Evolutionary conservation across 768 basidiomycete genomes (phyloP).

Genomic region (Leccinum uliginosum): DNA sequence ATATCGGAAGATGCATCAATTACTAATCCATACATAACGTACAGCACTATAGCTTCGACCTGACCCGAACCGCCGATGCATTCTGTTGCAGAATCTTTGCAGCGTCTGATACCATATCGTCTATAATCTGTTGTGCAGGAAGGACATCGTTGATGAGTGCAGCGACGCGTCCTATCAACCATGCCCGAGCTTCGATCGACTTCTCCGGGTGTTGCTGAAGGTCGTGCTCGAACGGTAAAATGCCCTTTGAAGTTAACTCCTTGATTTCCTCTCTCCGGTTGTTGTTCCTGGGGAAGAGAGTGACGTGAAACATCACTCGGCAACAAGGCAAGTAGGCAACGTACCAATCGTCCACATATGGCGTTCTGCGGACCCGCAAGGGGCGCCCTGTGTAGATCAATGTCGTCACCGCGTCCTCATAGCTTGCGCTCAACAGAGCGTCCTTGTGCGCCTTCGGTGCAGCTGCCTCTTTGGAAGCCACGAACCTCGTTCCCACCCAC

Average conservation of each 20-base stretch:
- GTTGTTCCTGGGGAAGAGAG: slow-evolving; percentile 49
- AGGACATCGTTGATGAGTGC: slow-evolving; percentile 69
- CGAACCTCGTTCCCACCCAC: slow-evolving; percentile 88
- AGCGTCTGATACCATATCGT: slow-evolving; percentile 69
- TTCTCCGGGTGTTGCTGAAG: slow-evolving; percentile 80
- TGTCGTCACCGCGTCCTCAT: slow-evolving; percentile 80
- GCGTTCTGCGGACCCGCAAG: slow-evolving; percentile 77
- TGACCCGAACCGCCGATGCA: slow-evolving; percentile 36
- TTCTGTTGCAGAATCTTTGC: slow-evolving; percentile 42
- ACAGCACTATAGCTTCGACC: slow-evolving; percentile 45
- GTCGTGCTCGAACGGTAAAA: slow-evolving; percentile 70
- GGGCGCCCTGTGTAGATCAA: slow-evolving; percentile 89
- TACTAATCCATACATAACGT: not conserved
- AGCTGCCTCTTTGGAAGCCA: slow-evolving; percentile 73
- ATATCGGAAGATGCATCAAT: not conserved
- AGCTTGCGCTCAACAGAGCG: slow-evolving; percentile 60
- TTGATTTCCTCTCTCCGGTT: slow-evolving; percentile 80
- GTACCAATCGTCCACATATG: slow-evolving; percentile 82
- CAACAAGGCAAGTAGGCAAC: slow-evolving; percentile 14
- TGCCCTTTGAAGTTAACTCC: slow-evolving; percentile 77
- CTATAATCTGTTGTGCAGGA: slow-evolving; percentile 80
- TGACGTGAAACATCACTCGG: not conserved
- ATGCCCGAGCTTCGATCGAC: slow-evolving; percentile 57
- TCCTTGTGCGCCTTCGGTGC: slow-evolving; percentile 87
- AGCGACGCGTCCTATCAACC: slow-evolving; percentile 84